phyloP scores from a whole-genome alignment of 768 basidiomycete species.

The Sporobolomyces roseus region DNA sequence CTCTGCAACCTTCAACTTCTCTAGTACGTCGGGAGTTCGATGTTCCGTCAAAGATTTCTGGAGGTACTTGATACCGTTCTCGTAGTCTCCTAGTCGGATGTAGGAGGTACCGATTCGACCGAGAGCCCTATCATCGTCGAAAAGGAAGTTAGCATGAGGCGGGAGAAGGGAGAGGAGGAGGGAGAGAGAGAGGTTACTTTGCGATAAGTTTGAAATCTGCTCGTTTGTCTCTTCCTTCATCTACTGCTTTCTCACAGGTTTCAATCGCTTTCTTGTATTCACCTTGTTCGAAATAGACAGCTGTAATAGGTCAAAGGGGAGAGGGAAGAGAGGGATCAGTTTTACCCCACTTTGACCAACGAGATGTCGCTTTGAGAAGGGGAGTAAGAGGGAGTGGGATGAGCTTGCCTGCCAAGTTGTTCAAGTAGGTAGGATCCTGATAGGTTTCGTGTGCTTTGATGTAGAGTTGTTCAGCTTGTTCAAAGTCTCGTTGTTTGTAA shows the following conservation, averaged over 20 bases:
- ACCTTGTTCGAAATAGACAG: conserved; percentile 88
- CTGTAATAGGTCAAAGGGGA: conserved; percentile 50
- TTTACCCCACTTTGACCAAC: neutral
- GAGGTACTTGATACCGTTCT: conserved; percentile 80
- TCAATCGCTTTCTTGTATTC: conserved; percentile 88
- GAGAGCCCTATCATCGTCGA: conserved; percentile 56
- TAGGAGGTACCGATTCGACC: conserved; percentile 85
- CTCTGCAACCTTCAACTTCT: conserved; percentile 81
- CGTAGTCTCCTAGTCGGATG: conserved; percentile 69
- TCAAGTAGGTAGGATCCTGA: conserved; percentile 90
- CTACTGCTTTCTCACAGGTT: conserved; percentile 90
- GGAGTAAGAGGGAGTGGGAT: neutral
- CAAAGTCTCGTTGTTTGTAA: conserved; percentile 60
- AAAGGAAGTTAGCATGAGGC: neutral
- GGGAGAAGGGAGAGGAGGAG: neutral
- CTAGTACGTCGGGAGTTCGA: conserved; percentile 85
- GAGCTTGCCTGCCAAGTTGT: conserved; percentile 71
- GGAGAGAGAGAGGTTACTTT: conserved; percentile 53
- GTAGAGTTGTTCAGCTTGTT: conserved; percentile 69
- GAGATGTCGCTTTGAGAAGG: neutral
- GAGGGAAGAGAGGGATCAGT: neutral
- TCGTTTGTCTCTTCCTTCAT: conserved; percentile 83
- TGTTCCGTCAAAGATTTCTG: conserved; percentile 93
- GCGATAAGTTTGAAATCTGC: conserved; percentile 94
- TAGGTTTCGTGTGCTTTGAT: conserved; percentile 84